A percentile compares a stretch with the other conserved stretches of the same genome.
Conservation (phyloP, 805 yeast species). For the Metschnikowia bowlesiae region DNA sequence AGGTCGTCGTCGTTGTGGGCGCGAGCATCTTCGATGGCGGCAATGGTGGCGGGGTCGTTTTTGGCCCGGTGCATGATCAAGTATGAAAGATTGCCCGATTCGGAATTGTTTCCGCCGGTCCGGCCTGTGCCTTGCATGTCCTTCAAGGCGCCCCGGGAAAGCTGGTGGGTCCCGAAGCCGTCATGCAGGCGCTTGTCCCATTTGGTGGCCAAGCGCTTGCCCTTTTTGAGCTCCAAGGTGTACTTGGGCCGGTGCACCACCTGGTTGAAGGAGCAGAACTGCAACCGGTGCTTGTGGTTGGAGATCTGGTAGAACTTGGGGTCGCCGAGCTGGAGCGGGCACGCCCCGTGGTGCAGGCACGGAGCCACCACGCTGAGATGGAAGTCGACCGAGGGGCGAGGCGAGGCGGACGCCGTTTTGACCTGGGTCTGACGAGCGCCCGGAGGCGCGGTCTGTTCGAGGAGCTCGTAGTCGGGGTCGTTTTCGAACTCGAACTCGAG, state of each 20-base stretch:
- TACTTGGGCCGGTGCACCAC: constrained; percentile 73
- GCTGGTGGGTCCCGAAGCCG: constrained; percentile 49
- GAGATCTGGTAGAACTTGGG: constrained; percentile 59
- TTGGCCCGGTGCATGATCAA: constrained; percentile 60
- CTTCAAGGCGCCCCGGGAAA: constrained; percentile 24
- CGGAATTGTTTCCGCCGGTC: constrained; percentile 64
- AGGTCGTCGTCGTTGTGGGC: constrained; percentile 22
- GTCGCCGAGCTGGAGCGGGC: constrained; percentile 80
- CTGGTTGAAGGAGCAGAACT: constrained; percentile 73
- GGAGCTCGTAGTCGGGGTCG: constrained; percentile 25
- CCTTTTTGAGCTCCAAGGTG: constrained; percentile 80
- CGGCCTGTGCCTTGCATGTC: constrained; percentile 72
- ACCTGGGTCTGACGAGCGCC: neutral
- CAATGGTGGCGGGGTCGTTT: constrained; percentile 39
- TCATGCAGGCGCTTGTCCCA: constrained; percentile 61
- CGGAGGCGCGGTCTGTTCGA: constrained; percentile 6
- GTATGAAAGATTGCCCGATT: constrained; percentile 69
- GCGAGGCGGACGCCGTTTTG: constrained; percentile 7
- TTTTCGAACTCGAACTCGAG: constrained; percentile 46
- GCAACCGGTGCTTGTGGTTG: constrained; percentile 53
- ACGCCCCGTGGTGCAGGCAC: constrained; percentile 79
- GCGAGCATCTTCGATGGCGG: constrained; percentile 36
- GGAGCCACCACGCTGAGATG: constrained; percentile 78
- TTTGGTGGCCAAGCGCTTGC: constrained; percentile 62
- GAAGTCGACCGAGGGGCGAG: constrained; percentile 27